phyloP scores from a whole-genome alignment of 129 eudicot genomes.

The Scalesia atractyloides region DNA sequence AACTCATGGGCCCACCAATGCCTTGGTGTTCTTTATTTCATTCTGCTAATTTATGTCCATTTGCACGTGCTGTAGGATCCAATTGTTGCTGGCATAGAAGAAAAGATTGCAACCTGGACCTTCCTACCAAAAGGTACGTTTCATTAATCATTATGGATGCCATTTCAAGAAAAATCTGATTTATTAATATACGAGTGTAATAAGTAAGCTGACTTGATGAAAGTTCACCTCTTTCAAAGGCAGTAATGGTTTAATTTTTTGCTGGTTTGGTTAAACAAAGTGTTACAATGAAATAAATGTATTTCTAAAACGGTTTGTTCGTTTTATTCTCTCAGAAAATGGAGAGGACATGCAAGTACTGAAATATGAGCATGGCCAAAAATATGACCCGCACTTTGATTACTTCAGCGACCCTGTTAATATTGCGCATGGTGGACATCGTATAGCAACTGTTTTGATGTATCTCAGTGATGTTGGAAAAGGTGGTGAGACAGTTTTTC shows the following conservation, averaged over 20 bases:
- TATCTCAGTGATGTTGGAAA: conserved; percentile 80
- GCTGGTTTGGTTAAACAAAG: conserved; percentile 5
- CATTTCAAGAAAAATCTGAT: not conserved
- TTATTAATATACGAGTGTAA: not conserved
- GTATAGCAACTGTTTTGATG: conserved; percentile 93
- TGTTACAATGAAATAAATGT: not conserved
- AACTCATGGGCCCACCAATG: no score
- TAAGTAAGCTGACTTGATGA: not conserved
- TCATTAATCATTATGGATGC: conserved; percentile 9
- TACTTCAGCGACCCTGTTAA: conserved; percentile 85
- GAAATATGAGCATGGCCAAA: conserved; percentile 87
- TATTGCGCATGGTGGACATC: conserved; percentile 93
- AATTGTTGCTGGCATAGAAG: conserved; percentile 88
- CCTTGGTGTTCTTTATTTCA: not conserved
- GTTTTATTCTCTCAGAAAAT: conserved; percentile 49
- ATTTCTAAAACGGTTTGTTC: not conserved
- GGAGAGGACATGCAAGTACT: conserved; percentile 97
- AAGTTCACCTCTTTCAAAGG: not conserved
- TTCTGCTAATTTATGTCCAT: not conserved
- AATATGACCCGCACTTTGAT: conserved; percentile 89
- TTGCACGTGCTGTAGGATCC: conserved; percentile 61
- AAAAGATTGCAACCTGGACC: conserved; percentile 92
- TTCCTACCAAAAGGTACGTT: conserved; percentile 89
- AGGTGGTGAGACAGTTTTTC: conserved; percentile 98
- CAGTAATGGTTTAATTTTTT: not conserved